These are phyloP conservation scores for Candida sanyaensis DNA, from an alignment of 1,139 yeast species.

Conservation along the genomic window DNA sequence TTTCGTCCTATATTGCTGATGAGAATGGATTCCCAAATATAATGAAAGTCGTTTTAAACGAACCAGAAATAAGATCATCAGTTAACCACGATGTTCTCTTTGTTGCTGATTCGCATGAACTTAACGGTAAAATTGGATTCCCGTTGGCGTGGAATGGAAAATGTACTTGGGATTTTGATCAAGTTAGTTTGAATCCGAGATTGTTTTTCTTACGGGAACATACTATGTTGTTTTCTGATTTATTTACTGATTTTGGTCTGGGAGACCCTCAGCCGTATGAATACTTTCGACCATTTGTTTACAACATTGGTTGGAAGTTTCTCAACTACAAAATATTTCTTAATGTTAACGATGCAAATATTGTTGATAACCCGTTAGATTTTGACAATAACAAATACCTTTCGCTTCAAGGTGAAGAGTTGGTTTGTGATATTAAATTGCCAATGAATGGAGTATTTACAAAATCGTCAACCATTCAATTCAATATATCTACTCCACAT, in stretches of 20 bases:
- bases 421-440: conserved; percentile 48
- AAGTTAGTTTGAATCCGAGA: conserved; percentile 53
- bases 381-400: conserved; percentile 76
- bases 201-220: conserved; percentile 84
- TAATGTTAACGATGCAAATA: conserved; percentile 84
- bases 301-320: conserved; percentile 61
- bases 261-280: conserved; percentile 78
- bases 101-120: conserved; percentile 58
- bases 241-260: conserved; percentile 73
- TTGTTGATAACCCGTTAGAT: conserved; percentile 86
- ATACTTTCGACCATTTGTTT: conserved; percentile 68
- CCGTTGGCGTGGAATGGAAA: conserved; percentile 85
- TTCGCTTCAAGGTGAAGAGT: conserved; percentile 67
- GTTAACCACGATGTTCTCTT: conserved; percentile 85
- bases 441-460: conserved; percentile 66
- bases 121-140: conserved; percentile 60
- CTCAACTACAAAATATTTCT: conserved; percentile 60
- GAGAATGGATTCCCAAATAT: conserved; percentile 61
- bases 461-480: conserved; percentile 57
- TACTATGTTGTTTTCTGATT: conserved; percentile 68
- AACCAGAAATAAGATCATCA: conserved; percentile 74
- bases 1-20: conserved; percentile 53
- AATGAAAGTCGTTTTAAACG: conserved; percentile 48
- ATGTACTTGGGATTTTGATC: conserved; percentile 65
- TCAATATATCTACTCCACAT: conserved; percentile 54